Conservation (phyloP, 2,329 filamentous ascomycete species). For the Monilinia aucupariae region DNA sequence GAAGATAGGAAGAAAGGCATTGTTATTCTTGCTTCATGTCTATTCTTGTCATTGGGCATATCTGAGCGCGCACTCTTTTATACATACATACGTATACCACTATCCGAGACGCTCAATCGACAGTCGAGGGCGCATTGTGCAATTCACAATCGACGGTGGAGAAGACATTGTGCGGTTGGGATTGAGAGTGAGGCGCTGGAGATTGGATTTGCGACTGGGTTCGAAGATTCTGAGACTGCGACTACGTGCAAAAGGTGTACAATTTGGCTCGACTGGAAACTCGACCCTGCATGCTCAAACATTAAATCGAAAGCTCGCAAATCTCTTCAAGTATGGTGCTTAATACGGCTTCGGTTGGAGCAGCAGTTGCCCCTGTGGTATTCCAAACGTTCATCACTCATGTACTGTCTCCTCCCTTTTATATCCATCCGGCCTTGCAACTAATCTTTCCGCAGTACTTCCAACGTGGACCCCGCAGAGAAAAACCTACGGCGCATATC, state of each 20-base stretch:
- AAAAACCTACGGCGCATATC: slow-evolving; percentile 83
- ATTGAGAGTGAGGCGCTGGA: neutral
- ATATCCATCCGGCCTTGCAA: slow-evolving; percentile 1
- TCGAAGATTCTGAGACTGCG: neutral
- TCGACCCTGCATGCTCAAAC: neutral
- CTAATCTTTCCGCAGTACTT: slow-evolving; percentile 57
- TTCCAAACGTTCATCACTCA: slow-evolving; percentile 83
- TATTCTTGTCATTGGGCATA: neutral
- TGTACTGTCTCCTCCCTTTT: slow-evolving; percentile 46
- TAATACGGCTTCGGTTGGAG: slow-evolving; percentile 74
- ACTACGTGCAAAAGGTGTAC: neutral
- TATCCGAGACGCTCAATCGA: neutral
- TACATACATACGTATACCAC: neutral
- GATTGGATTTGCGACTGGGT: neutral
- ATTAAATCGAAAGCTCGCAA: neutral
- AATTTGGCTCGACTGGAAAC: neutral
- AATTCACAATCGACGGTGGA: too few relatives aligned
- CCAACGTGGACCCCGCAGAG: slow-evolving; percentile 65
- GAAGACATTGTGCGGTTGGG: neutral
- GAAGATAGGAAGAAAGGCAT: neutral
- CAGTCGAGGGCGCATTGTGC: too few relatives aligned
- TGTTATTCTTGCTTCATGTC: neutral
- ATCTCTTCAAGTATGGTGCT: slow-evolving; percentile 40
- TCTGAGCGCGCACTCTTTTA: neutral
- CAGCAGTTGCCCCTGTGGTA: slow-evolving; percentile 82